Percentiles rank a stretch among this genome's conserved stretches.
Conservation (phyloP, 495 filamentous ascomycete genomes). For the Neurospora sp. region DNA sequence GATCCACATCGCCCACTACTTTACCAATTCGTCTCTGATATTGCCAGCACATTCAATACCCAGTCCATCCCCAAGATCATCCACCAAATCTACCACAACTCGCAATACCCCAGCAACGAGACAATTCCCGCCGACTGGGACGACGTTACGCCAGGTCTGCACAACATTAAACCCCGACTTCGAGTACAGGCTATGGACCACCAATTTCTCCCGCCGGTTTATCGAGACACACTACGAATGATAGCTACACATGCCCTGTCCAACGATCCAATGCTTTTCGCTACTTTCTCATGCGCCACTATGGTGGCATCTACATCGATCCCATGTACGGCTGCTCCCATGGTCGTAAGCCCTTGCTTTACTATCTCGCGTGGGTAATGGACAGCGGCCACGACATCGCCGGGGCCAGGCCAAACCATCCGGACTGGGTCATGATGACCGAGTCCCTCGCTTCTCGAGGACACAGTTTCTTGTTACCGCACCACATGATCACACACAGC, state of each 20-base stretch:
- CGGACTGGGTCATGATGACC: slow-evolving; percentile 68
- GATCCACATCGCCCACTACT: slow-evolving; percentile 3
- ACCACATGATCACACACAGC: slow-evolving; percentile 77
- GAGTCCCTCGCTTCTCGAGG: slow-evolving; percentile 61
- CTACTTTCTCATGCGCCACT: slow-evolving; percentile 74
- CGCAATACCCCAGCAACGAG: slow-evolving; percentile 25
- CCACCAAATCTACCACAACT: slow-evolving; percentile 75
- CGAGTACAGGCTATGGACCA: slow-evolving; percentile 81
- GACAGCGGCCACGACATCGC: slow-evolving; percentile 70
- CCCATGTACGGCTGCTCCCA: slow-evolving; percentile 78
- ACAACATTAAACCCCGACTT: slow-evolving; percentile 65
- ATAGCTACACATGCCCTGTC: slow-evolving; percentile 67
- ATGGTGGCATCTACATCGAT: slow-evolving; percentile 80
- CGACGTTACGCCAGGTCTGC: slow-evolving; percentile 61
- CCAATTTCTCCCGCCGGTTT: slow-evolving; percentile 62
- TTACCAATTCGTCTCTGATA: not conserved
- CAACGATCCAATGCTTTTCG: slow-evolving; percentile 78
- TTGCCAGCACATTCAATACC: slow-evolving; percentile 1
- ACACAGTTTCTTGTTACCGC: slow-evolving; percentile 66
- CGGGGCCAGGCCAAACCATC: slow-evolving; percentile 67
- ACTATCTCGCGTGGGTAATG: slow-evolving; percentile 73
- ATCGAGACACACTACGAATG: slow-evolving; percentile 65
- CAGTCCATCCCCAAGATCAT: slow-evolving; percentile 70
- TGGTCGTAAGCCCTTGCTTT: slow-evolving; percentile 66
- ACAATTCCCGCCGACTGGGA: slow-evolving; percentile 65